A percentile compares a stretch with the other conserved stretches of the same genome.
Evolutionary conservation across 192 early-diverging fungal species (phyloP).

Genomic region (Rhizophlyctis rosea): DNA sequence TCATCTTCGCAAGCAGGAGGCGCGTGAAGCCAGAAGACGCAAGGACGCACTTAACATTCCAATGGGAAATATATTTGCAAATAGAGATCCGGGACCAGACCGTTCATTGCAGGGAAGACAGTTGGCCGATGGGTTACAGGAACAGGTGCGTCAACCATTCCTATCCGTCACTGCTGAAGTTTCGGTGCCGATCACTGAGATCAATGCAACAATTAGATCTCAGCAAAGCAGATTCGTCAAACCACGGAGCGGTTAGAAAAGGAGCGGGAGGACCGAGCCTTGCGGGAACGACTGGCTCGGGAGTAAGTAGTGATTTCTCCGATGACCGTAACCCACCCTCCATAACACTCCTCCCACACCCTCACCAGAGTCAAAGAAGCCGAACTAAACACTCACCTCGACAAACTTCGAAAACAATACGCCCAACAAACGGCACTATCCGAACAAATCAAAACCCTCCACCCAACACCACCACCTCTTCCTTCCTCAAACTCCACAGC

Average conservation of each 20-base stretch:
- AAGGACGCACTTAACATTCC: slow-evolving; percentile 20
- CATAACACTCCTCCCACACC: slow-evolving; percentile 1
- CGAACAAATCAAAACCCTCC: slow-evolving; percentile 37
- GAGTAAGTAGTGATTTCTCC: slow-evolving; percentile 29
- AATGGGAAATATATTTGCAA: slow-evolving; percentile 46
- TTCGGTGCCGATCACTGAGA: no score
- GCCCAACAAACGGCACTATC: slow-evolving; percentile 34
- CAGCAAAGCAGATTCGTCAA: slow-evolving; percentile 18
- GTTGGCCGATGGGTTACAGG: slow-evolving; percentile 28
- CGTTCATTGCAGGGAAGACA: slow-evolving; percentile 20
- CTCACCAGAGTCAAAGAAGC: slow-evolving; percentile 31
- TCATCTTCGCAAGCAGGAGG: slow-evolving; percentile 4
- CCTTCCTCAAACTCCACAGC: not conserved
- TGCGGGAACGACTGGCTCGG: slow-evolving; percentile 32
- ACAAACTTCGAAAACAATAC: slow-evolving; percentile 36
- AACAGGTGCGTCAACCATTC: slow-evolving; percentile 38
- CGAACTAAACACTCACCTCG: slow-evolving; percentile 40
- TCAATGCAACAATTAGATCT: no score
- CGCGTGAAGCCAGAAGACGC: slow-evolving; percentile 2
- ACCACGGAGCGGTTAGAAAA: slow-evolving; percentile 11
- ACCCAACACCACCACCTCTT: no score
- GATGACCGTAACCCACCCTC: not conserved
- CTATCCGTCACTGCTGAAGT: no score
- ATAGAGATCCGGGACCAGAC: slow-evolving; percentile 35
- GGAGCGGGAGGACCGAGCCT: slow-evolving; percentile 35